Base-by-base conservation (phyloP, 2,329 filamentous ascomycete species). In the Penicillium concentricum region DNA sequence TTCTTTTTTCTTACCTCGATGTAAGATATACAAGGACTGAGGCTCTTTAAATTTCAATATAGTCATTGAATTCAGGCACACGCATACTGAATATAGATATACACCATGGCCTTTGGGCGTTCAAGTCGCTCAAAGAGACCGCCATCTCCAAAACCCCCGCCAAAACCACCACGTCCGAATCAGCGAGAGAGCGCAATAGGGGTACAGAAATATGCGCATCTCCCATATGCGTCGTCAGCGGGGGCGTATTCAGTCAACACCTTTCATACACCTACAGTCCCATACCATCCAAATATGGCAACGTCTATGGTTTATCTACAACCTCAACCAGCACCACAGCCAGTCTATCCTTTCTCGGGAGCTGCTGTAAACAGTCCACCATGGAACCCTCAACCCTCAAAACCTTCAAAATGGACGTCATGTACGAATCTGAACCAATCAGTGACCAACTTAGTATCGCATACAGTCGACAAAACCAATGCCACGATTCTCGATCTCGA, bases 401-500 rank as follows among this genome's bases (percentile, higher is more conserved):
- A 45, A 9, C 37, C 46, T 4, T 32, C 58, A 26, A 61, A 57
- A 57, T 62, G 58, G 56, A 54, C 43, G 1, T 60, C 60, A 18
- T 55, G 26, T 35, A 34, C 53, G 12, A 56, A 45, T 28, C 37
- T 62, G 5, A 55, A 56, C 28, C 58, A 61, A 18, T 57, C 61
- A 5, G 54, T 64, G 16, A 57, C 58, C 5, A 46, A 52, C 28
- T 30, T 64, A 2, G 45, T 67, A 5, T 59, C 59, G 4, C 64
- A 67, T 12, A 61, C 64, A 2, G 47, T 59, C 2, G 61, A 42
- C 3, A 66, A 60, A 34, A 62, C 63, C 13, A 65, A 60, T 42
- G 59, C 60, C 10, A 62, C 63, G 2, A 61, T 63, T 4, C 42
- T 56, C 4, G 62, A 68, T 4, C 50, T 62, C 1, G 66, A 68